A percentile compares a stretch with the other conserved stretches of the same genome.
phyloP scores from a whole-genome alignment of 306 rosid species.

The Pyrus bretschneideri region DNA sequence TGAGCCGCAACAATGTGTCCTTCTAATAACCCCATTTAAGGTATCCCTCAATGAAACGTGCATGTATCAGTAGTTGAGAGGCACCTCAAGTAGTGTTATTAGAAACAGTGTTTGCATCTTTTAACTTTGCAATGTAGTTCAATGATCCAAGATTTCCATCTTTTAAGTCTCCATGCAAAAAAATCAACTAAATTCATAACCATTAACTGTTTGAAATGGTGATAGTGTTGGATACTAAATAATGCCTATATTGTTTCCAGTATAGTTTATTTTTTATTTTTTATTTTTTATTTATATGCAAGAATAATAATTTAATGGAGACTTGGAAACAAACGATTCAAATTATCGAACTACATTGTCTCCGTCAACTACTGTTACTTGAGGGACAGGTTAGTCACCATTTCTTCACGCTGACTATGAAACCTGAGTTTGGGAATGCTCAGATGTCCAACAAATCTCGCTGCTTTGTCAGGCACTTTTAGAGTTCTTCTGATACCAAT shows the following conservation, averaged over 20 bases:
- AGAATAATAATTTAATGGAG: background rate
- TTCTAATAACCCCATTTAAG: no score
- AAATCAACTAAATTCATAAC: background rate
- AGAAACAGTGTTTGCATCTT: no score
- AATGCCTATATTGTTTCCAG: background rate
- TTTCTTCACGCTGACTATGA: conserved; percentile 10
- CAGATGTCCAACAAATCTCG: conserved; percentile 14
- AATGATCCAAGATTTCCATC: background rate
- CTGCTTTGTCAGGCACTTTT: background rate
- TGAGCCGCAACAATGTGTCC: background rate
- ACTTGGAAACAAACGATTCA: background rate
- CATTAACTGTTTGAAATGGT: background rate
- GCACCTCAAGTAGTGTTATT: background rate
- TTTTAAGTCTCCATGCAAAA: background rate
- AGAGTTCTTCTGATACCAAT: conserved; percentile 5
- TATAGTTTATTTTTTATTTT: no score
- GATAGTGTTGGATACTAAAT: background rate
- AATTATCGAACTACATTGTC: background rate
- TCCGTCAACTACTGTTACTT: background rate
- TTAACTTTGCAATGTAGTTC: no score
- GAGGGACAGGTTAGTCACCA: background rate
- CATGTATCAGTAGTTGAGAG: background rate
- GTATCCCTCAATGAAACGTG: no score
- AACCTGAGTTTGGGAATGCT: background rate
- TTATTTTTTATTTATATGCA: background rate